Evolutionary conservation across 164 flowering plant species (phyloP).

Genomic region (Saururus chinensis): DNA sequence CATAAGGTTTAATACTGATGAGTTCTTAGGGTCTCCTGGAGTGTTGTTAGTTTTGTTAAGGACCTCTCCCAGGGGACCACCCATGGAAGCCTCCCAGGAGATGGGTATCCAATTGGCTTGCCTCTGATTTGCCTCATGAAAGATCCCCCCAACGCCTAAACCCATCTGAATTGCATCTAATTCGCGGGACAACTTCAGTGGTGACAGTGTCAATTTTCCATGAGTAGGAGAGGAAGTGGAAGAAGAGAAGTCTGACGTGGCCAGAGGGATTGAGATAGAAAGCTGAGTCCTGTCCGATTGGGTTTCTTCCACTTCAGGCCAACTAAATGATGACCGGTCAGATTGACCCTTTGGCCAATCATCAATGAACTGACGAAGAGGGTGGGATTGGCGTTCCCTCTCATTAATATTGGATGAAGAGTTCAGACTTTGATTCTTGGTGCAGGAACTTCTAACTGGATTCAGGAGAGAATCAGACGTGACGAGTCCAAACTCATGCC

Average conservation of each 20-base stretch:
- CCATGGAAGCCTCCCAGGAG: slow-evolving; percentile 60
- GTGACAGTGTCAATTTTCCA: slow-evolving; percentile 41
- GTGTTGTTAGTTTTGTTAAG: slow-evolving; percentile 32
- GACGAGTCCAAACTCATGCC: slow-evolving; percentile 39
- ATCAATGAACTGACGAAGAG: slow-evolving; percentile 54
- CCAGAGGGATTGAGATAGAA: slow-evolving; percentile 65
- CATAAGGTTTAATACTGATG: slow-evolving; percentile 43
- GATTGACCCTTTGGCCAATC: slow-evolving; percentile 57
- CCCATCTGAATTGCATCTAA: slow-evolving; percentile 54
- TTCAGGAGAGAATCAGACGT: slow-evolving; percentile 46
- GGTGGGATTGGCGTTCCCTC: slow-evolving; percentile 25
- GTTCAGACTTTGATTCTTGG: slow-evolving; percentile 20
- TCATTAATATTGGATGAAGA: slow-evolving; percentile 18
- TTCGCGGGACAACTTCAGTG: slow-evolving; percentile 46
- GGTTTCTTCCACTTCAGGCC: slow-evolving; percentile 38
- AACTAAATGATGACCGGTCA: slow-evolving; percentile 27
- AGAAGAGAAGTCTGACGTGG: slow-evolving; percentile 35
- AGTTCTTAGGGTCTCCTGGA: slow-evolving; percentile 19
- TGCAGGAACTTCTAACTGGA: slow-evolving; percentile 24
- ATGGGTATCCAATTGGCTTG: slow-evolving; percentile 53
- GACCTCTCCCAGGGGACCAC: slow-evolving; percentile 90
- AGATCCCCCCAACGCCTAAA: slow-evolving; percentile 32
- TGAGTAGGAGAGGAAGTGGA: slow-evolving; percentile 46
- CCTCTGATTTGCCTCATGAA: slow-evolving; percentile 26
- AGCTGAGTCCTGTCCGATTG: slow-evolving; percentile 67